Evolutionary conservation across 345 rosid species (phyloP), one percentile per base, ranked within the genome.

Genomic region (Rhizophora mangle): DNA sequence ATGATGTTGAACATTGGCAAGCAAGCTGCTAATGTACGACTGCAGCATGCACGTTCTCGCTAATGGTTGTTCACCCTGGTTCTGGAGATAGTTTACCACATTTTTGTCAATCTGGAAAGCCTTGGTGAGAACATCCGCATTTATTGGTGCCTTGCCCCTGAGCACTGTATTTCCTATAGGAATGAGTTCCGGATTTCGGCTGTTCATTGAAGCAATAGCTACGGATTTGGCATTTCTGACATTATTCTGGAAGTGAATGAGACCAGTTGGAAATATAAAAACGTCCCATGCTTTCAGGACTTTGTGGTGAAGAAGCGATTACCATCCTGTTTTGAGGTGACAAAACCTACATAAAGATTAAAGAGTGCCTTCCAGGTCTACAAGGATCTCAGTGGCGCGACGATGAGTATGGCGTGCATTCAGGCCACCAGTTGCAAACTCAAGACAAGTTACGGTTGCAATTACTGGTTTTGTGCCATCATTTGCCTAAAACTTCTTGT

Each of bases 131-230:
- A 70, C 36, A 15, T 62, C 67, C 9, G 61, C 52, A 49, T 61
- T 61, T 9, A 62, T 53, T 3, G 73, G 27, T 22, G 73, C 67
- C 0, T 30, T 53, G 16, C 67, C 6, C 6, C 67, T 62, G 39
- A 70, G 62, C 1, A 46, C 19, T 19, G 73, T 51, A 36, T 62
- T 62, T 15, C 67, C 73, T 18, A 26, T 52, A 1, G 51, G 62
- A 5, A 70, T 62, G 16, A 70, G 67, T 16, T 67, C 73, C 5
- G 73, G 73, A 5, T 70, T 70, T 20, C 62, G 73, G 46, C 67
- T 52, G 67, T 57, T 62, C 60, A 62, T 24, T 6, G 36, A 51
- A 26, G 60, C 73, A 62, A 70, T 30, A 4, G 67, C 73, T n/a
- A 70, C 62, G 8, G 53, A 66, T 6, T 34, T 22, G 1, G 60